phyloP scores from a whole-genome alignment of 139 green algal species.

The Nannochloris sp. region DNA sequence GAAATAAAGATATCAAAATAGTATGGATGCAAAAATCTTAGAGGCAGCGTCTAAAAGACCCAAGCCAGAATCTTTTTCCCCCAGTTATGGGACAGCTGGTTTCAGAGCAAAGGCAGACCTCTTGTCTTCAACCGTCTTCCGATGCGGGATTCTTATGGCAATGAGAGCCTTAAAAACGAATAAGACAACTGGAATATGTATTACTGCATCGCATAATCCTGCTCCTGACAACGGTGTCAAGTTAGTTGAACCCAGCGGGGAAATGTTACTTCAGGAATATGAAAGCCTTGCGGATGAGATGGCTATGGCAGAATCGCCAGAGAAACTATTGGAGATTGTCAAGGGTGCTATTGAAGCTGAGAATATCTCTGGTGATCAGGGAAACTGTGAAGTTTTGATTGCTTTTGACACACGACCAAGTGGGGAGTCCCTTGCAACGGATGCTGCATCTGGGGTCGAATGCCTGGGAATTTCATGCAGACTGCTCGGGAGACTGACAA shows the following conservation, averaged over 20 bases:
- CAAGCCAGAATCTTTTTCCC: slow-evolving; percentile 31
- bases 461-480: slow-evolving; percentile 36
- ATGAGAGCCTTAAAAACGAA: slow-evolving; percentile 35
- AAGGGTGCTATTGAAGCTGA: slow-evolving; percentile 12
- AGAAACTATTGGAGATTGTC: slow-evolving; percentile 26
- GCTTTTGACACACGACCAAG: slow-evolving; percentile 70
- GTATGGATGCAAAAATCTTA: slow-evolving; percentile 4
- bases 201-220: slow-evolving; percentile 96
- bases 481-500: slow-evolving; percentile 70
- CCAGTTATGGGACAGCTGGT: slow-evolving; percentile 86
- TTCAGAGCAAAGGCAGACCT: slow-evolving; percentile 64
- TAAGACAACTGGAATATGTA: slow-evolving; percentile 70
- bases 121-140: slow-evolving; percentile 76
- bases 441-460: slow-evolving; percentile 45
- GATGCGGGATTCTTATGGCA: slow-evolving; percentile 77
- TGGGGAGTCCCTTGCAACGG: slow-evolving; percentile 46
- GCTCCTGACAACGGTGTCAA: slow-evolving; percentile 93
- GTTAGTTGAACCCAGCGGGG: slow-evolving; percentile 74
- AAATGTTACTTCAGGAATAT: slow-evolving; percentile 59
- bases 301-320: slow-evolving; percentile 42
- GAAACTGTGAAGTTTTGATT: slow-evolving; percentile 44
- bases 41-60: slow-evolving; percentile 8
- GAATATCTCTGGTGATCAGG: slow-evolving; percentile 3
- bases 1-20: no score
- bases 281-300: slow-evolving; percentile 60